A percentile compares a stretch with the other conserved stretches of the same genome.
These are phyloP conservation scores for Jasminum sambac DNA, from an alignment of 257 asterid species.

Conservation along the genomic window DNA sequence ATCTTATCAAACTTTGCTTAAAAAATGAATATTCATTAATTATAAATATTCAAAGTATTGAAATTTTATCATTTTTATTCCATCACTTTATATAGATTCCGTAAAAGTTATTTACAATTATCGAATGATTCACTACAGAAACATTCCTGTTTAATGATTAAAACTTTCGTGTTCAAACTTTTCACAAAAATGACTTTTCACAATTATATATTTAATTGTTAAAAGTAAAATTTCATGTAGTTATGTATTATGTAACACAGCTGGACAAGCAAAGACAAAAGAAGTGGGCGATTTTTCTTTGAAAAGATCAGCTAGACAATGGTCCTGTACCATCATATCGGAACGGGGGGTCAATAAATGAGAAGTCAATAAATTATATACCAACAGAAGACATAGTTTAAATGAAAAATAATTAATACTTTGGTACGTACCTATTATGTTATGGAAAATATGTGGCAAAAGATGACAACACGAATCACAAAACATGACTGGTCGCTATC, in stretches of 20 bases:
- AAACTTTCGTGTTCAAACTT: too few species aligned
- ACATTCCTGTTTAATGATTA: too few species aligned
- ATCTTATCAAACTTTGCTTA: too few species aligned
- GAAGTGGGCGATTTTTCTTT: not conserved
- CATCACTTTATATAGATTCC: too few species aligned
- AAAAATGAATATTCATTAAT: too few species aligned
- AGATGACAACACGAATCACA: slow-evolving; percentile 8
- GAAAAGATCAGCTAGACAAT: not conserved
- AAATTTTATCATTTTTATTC: too few species aligned
- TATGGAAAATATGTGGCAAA: not conserved
- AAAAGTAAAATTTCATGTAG: too few species aligned
- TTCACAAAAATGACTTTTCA: too few species aligned
- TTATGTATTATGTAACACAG: not conserved
- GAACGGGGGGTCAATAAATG: not conserved
- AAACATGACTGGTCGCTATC: slow-evolving; percentile 6
- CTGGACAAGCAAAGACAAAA: not conserved
- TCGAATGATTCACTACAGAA: too few species aligned
- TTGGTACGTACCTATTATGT: not conserved
- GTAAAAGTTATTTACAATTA: too few species aligned
- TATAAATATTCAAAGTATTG: too few species aligned
- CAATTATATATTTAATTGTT: too few species aligned
- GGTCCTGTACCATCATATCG: not conserved
- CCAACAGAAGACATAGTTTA: not conserved
- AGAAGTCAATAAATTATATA: not conserved
- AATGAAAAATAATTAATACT: not conserved